These are phyloP conservation scores for Coniochaeta ligniaria DNA, from an alignment of 2,329 filamentous ascomycete species.

Conservation along the genomic window DNA sequence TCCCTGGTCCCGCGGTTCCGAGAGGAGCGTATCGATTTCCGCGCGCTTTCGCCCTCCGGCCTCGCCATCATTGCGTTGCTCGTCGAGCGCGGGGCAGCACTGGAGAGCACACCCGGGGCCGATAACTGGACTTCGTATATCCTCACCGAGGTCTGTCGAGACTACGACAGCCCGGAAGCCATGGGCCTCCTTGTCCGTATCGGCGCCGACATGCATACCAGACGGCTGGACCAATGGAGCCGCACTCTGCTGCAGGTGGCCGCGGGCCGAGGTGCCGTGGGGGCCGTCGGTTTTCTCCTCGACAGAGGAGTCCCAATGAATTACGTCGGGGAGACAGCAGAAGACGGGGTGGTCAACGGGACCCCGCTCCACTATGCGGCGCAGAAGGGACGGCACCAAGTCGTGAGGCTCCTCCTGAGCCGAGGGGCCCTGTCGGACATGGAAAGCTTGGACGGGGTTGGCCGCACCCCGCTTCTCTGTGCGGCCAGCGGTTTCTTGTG, in stretches of 20 bases:
- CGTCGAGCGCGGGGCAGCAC: neutral
- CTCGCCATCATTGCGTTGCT: neutral
- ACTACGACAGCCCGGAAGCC: neutral
- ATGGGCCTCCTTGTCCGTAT: neutral
- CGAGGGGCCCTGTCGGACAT: neutral
- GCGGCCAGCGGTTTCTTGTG: neutral
- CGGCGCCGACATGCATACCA: neutral
- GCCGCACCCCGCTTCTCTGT: neutral
- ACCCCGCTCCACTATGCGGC: neutral
- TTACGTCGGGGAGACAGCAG: neutral
- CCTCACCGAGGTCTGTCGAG: neutral
- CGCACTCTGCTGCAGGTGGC: neutral
- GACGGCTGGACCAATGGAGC: neutral
- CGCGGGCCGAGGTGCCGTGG: neutral
- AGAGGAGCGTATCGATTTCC: neutral
- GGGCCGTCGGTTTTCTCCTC: neutral
- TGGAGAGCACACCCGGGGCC: neutral
- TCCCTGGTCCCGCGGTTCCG: neutral
- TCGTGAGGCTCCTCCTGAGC: neutral
- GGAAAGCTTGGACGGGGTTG: neutral
- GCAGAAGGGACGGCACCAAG: neutral
- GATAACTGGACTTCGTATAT: neutral
- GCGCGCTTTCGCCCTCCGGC: neutral
- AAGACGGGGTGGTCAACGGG: neutral
- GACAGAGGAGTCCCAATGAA: neutral